Evolutionary conservation across 305 asterid species (phyloP).

Genomic region (Striga hermonthica): DNA sequence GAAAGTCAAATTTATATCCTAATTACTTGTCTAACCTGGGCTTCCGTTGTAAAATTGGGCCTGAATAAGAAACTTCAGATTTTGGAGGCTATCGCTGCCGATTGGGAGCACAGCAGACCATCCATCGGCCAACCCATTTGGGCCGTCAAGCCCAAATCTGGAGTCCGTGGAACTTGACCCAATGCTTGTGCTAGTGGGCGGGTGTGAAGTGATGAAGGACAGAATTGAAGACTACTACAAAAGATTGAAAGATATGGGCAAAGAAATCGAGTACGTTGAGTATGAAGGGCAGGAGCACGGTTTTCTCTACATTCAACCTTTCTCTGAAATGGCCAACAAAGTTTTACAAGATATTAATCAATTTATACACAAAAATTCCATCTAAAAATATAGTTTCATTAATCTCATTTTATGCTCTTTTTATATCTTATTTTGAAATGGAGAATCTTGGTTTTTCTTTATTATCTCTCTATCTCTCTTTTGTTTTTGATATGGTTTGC

Average conservation of each 20-base stretch:
- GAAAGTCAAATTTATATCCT: neutral
- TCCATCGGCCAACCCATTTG: slow-evolving; percentile 64
- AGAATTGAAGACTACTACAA: slow-evolving; percentile 47
- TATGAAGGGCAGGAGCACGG: slow-evolving; percentile 56
- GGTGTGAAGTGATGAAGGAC: slow-evolving; percentile 54
- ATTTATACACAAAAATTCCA: slow-evolving; percentile 39
- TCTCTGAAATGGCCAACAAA: slow-evolving; percentile 37
- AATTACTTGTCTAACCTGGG: neutral
- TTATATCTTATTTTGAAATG: too few species aligned
- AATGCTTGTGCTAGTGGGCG: slow-evolving; percentile 53
- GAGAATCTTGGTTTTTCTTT: too few species aligned
- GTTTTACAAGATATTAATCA: slow-evolving; percentile 33
- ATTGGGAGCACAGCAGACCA: slow-evolving; percentile 47
- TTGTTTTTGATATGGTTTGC: too few species aligned
- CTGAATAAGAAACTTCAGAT: slow-evolving; percentile 31
- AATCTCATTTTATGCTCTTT: too few species aligned
- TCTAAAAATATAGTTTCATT: neutral
- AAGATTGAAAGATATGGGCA: slow-evolving; percentile 41
- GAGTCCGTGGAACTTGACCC: slow-evolving; percentile 43
- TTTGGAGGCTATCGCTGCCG: slow-evolving; percentile 67
- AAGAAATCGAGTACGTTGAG: slow-evolving; percentile 38
- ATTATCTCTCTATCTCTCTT: too few species aligned
- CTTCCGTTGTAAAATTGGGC: slow-evolving; percentile 10
- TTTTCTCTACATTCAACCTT: slow-evolving; percentile 48
- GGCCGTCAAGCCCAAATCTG: slow-evolving; percentile 51